These are phyloP conservation scores for Acarospora socialis DNA, from an alignment of 2,329 filamentous ascomycete genomes.

Conservation along the genomic window DNA sequence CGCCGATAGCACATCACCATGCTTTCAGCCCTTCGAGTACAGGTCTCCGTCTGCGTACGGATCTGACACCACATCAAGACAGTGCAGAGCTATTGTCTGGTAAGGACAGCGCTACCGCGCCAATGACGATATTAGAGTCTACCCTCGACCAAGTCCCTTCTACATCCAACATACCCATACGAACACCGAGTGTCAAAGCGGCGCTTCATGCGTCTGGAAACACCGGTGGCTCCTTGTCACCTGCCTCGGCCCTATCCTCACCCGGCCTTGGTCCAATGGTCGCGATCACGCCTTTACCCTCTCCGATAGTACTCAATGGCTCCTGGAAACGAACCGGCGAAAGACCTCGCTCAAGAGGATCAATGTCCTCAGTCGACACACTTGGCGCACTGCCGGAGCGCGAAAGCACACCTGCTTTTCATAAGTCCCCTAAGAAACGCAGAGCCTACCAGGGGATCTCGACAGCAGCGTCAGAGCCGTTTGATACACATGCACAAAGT, in stretches of 20 bases:
- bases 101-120: constrained; percentile 2
- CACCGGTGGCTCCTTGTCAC: constrained; percentile 33
- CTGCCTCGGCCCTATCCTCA: constrained; percentile 56
- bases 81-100: background rate
- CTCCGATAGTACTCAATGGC: constrained; percentile 47
- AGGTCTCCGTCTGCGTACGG: constrained; percentile 10
- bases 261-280: constrained; percentile 62
- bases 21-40: constrained; percentile 7
- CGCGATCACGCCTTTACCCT: constrained; percentile 66
- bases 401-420: constrained; percentile 6
- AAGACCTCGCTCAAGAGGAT: constrained; percentile 29
- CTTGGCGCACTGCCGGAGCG: no score
- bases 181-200: constrained; percentile 31
- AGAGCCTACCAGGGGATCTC: constrained; percentile 28
- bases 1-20: constrained; percentile 8
- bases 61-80: constrained; percentile 8
- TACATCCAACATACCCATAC: constrained; percentile 27
- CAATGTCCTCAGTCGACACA: no score
- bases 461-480: constrained; percentile 19
- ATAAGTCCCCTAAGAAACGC: constrained; percentile 18
- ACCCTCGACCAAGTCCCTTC: constrained; percentile 27
- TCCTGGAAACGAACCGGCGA: constrained; percentile 57
- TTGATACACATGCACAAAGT: constrained; percentile 15
- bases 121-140: no score
- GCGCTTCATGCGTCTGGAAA: constrained; percentile 24